Conservation (phyloP, 768 basidiomycete genomes). For the Fomitopsis serialis region DNA sequence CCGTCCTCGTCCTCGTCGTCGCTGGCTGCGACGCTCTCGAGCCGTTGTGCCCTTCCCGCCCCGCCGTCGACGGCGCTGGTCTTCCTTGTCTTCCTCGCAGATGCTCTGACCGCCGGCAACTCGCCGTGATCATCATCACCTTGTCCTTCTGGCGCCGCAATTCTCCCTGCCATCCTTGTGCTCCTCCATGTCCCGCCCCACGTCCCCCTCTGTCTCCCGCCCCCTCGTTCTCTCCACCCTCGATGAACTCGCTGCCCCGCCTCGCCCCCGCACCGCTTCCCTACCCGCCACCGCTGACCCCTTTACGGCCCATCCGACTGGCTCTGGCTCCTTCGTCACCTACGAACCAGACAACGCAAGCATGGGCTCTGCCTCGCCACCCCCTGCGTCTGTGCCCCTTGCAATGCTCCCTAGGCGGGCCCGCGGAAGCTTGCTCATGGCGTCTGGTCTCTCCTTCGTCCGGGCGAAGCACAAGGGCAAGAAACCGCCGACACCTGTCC, state of each 20-base stretch:
- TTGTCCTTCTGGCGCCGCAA: not conserved
- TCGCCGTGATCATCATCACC: not conserved
- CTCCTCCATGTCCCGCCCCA: constrained; percentile 1
- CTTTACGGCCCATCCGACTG: constrained; percentile 21
- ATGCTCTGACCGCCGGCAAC: not conserved
- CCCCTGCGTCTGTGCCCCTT: constrained; percentile 5
- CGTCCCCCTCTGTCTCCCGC: not conserved
- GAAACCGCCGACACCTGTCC: constrained; percentile 13
- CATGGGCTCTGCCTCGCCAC: constrained; percentile 5
- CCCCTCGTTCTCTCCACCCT: not conserved
- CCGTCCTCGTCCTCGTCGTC: not conserved
- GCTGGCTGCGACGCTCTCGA: not conserved
- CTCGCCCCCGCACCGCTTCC: constrained; percentile 1
- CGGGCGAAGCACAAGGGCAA: constrained; percentile 16
- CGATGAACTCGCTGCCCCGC: not conserved
- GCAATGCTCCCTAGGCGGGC: constrained; percentile 13
- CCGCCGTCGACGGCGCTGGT: not conserved
- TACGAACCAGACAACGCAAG: constrained; percentile 8
- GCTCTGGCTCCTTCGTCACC: constrained; percentile 18
- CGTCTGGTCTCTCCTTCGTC: constrained; percentile 8
- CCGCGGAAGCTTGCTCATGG: constrained; percentile 15
- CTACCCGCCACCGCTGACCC: constrained; percentile 15
- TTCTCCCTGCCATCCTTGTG: not conserved
- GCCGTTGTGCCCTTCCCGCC: not conserved
- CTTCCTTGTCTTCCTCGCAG: not conserved